A percentile compares a stretch with the other conserved stretches of the same genome.
phyloP scores from a whole-genome alignment of 140 eudicot genomes.

The Senecio squalidus region DNA sequence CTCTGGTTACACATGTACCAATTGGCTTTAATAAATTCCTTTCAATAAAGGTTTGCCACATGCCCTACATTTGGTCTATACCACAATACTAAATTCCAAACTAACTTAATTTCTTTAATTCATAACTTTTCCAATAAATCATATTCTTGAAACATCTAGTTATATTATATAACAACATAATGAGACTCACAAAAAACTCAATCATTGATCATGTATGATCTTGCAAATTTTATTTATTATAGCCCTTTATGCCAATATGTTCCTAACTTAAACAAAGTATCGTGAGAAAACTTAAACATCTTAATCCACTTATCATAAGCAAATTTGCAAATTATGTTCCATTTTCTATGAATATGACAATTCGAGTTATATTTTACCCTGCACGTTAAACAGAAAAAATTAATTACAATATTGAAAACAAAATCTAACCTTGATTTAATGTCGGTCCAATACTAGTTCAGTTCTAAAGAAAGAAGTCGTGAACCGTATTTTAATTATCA shows the following conservation, averaged over 20 bases:
- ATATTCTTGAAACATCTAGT: neutral
- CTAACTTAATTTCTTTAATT: constrained; percentile 19
- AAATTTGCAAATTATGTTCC: too few relatives aligned
- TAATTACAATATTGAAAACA: too few relatives aligned
- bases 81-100: constrained; percentile 30
- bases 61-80: constrained; percentile 35
- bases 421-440: too few relatives aligned
- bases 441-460: too few relatives aligned
- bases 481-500: too few relatives aligned
- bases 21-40: constrained; percentile 5
- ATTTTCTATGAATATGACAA: too few relatives aligned
- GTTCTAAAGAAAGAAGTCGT: too few relatives aligned
- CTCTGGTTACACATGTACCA: constrained; percentile 22
- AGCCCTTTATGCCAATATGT: neutral
- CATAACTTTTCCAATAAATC: constrained; percentile 14
- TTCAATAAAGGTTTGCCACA: constrained; percentile 31
- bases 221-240: neutral
- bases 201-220: constrained; percentile 22
- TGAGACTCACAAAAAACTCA: constrained; percentile 12
- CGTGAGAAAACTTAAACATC: too few relatives aligned
- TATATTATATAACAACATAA: constrained; percentile 14
- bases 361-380: too few relatives aligned
- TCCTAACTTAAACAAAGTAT: neutral
- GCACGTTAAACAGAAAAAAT: too few relatives aligned
- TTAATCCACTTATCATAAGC: too few relatives aligned